Evolutionary conservation across 1,139 yeast genomes (phyloP).

Genomic region (Williopsis jadinii): DNA sequence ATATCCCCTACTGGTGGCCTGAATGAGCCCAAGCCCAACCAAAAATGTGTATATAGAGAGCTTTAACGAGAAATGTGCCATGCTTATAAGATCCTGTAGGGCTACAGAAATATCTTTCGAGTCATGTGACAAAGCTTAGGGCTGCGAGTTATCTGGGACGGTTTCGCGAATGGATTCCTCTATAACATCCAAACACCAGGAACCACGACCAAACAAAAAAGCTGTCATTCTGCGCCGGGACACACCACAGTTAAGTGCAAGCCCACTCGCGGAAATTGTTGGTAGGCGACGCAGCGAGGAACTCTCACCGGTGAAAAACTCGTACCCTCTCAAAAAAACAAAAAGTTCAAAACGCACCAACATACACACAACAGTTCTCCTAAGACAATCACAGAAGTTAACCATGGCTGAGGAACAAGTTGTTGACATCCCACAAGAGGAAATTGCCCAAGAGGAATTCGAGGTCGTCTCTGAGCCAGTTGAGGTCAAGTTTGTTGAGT

Average conservation of each 20-base stretch:
- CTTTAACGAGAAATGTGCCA: too few species aligned
- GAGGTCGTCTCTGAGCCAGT: slow-evolving; percentile 56
- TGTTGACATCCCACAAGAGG: slow-evolving; percentile 25
- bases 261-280: background rate
- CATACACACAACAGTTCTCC: background rate
- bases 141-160: background rate
- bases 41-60: too few species aligned
- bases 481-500: slow-evolving; percentile 74
- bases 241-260: background rate
- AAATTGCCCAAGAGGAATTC: slow-evolving; percentile 28
- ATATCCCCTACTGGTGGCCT: slow-evolving; percentile 68
- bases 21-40: slow-evolving; percentile 5
- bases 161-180: background rate
- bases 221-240: background rate
- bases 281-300: background rate
- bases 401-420: slow-evolving; percentile 26
- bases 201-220: background rate
- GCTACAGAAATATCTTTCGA: background rate
- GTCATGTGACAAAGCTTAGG: background rate
- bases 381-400: slow-evolving; percentile 8
- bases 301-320: slow-evolving; percentile 5
- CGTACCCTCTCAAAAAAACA: slow-evolving; percentile 1
- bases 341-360: background rate
- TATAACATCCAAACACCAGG: slow-evolving; percentile 4
- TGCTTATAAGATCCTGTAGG: background rate